These are phyloP conservation scores for Xylaria flabelliformis DNA, from an alignment of 495 filamentous ascomycete genomes.

Conservation along the genomic window DNA sequence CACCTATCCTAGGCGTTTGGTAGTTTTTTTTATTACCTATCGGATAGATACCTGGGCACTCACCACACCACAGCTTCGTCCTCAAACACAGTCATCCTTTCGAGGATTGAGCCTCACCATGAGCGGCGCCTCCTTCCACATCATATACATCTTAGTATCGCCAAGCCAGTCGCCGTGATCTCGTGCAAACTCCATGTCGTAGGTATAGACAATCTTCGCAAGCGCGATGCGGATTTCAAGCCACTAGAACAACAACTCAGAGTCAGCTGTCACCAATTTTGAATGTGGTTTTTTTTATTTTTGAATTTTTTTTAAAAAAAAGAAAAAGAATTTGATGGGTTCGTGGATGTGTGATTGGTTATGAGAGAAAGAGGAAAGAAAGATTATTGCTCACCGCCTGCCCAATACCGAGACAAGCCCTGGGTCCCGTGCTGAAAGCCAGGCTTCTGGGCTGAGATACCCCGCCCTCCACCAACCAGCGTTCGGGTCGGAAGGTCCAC, in stretches of 20 bases:
- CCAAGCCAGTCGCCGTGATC: slow-evolving; percentile 43
- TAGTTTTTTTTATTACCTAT: too few species aligned
- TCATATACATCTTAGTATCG: slow-evolving; percentile 39
- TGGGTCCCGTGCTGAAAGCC: slow-evolving; percentile 37
- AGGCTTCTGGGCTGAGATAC: slow-evolving; percentile 41
- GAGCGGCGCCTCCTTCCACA: slow-evolving; percentile 48
- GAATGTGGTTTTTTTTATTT: neutral
- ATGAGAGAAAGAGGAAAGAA: neutral
- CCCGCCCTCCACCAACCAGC: slow-evolving; percentile 40
- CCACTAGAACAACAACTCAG: slow-evolving; percentile 10
- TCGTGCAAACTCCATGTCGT: slow-evolving; percentile 44
- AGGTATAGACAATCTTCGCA: slow-evolving; percentile 42
- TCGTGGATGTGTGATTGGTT: neutral
- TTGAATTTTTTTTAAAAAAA: too few species aligned
- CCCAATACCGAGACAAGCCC: slow-evolving; percentile 41
- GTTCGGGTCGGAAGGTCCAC: slow-evolving; percentile 40
- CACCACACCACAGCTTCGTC: neutral
- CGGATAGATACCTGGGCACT: neutral
- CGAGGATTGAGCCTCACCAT: slow-evolving; percentile 33
- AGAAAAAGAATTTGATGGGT: too few species aligned
- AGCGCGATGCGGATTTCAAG: slow-evolving; percentile 48
- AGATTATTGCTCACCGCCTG: slow-evolving; percentile 32
- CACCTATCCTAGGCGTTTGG: neutral
- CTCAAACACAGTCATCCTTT: neutral
- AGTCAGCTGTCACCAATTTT: neutral